phyloP scores from a whole-genome alignment of 2,329 filamentous ascomycete genomes.

The Trichophyton verrucosum region DNA sequence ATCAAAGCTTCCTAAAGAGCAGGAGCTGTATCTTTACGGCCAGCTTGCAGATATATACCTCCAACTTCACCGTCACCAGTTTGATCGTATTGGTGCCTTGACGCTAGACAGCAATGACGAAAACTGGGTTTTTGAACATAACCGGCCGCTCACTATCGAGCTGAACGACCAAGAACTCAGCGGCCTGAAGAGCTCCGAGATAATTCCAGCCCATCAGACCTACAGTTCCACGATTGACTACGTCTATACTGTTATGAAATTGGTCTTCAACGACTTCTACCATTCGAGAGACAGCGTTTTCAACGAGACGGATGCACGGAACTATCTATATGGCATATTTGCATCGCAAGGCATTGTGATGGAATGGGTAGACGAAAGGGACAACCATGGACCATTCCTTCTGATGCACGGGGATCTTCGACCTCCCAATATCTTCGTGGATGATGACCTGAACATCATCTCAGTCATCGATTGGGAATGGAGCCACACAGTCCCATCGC shows the following conservation, averaged over 20 bases:
- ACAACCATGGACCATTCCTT: constrained; percentile 10
- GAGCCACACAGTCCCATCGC: constrained; percentile 8
- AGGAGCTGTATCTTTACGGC: background rate
- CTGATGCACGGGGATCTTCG: constrained; percentile 12
- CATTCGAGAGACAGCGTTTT: constrained; percentile 4
- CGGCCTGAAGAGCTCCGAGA: background rate
- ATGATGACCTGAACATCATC: constrained; percentile 9
- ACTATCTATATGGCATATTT: constrained; percentile 10
- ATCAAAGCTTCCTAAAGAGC: background rate
- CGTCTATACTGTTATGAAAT: constrained; percentile 2
- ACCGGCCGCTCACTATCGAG: constrained; percentile 3
- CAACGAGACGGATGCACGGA: constrained; percentile 8
- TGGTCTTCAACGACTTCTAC: constrained; percentile 8
- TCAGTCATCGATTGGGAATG: constrained; percentile 10
- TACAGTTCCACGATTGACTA: constrained; percentile 10
- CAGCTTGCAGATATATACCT: constrained; percentile 6
- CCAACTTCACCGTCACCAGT: constrained; percentile 6
- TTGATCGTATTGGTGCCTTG: constrained; percentile 7
- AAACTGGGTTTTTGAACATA: constrained; percentile 6
- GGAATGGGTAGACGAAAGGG: constrained; percentile 9
- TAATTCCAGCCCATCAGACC: constrained; percentile 5
- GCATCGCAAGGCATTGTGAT: constrained; percentile 6
- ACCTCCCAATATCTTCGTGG: constrained; percentile 9
- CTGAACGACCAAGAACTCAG: constrained; percentile 8
- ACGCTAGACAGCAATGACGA: constrained; percentile 6